Conservation (phyloP, 441 rosid genomes). For the Rhodomyrtus psidioides region DNA sequence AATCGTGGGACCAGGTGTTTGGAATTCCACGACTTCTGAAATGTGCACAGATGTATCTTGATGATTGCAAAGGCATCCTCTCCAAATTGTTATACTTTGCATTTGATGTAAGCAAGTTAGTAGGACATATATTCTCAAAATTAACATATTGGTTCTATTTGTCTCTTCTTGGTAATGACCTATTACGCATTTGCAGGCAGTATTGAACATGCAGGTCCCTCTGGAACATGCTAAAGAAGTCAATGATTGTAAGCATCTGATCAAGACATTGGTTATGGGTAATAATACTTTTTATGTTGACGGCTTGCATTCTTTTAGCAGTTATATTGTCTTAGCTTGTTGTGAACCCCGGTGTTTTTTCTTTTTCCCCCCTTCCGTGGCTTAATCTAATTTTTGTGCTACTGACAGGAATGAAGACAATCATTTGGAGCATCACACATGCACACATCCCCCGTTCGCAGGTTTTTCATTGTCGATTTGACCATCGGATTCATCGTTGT, state of each 20-base stretch:
- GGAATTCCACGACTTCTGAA: not conserved
- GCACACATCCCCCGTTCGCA: constrained; percentile 92
- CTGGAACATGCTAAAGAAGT: constrained; percentile 98
- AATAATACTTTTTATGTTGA: constrained; percentile 16
- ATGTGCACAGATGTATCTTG: not conserved
- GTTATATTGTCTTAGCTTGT: not conserved
- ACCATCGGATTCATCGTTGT: not conserved
- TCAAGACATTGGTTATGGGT: constrained; percentile 99
- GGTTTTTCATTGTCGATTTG: constrained; percentile 26
- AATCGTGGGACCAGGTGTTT: not conserved
- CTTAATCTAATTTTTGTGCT: not conserved
- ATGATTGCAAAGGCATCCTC: not conserved
- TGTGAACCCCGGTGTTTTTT: not conserved
- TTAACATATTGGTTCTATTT: not conserved
- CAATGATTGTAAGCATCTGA: constrained; percentile 89
- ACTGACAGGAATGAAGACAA: constrained; percentile 93
- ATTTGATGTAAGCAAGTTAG: not conserved
- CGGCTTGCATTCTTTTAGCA: not conserved
- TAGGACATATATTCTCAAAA: not conserved
- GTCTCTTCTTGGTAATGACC: not conserved
- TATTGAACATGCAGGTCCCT: constrained; percentile 90
- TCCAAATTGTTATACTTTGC: not conserved
- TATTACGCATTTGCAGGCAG: constrained; percentile 70
- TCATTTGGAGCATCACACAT: constrained; percentile 96
- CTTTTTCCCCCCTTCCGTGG: not conserved